A percentile compares a stretch with the other conserved stretches of the same genome.
phyloP scores from a whole-genome alignment of 192 early-diverging fungal genomes.

The Backusella circina region DNA sequence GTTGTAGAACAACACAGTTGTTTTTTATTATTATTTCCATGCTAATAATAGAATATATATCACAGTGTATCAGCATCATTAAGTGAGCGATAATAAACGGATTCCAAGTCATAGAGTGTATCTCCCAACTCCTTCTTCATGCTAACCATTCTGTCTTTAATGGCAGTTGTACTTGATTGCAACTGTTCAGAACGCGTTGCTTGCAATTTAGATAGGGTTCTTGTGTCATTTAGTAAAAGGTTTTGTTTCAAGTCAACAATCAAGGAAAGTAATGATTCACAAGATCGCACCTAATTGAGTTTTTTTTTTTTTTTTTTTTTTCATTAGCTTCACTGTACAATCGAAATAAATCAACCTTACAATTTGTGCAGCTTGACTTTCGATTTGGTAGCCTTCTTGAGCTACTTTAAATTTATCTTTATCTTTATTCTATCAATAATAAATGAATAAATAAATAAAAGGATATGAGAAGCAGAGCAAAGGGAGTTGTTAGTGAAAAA shows the following conservation, averaged over 20 bases:
- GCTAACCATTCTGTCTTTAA: constrained; percentile 36
- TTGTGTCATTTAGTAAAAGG: constrained; percentile 46
- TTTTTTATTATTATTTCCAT: no score
- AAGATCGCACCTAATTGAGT: constrained; percentile 39
- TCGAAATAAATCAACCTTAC: constrained; percentile 20
- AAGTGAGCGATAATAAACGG: constrained; percentile 37
- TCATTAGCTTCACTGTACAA: neutral
- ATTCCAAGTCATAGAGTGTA: constrained; percentile 48
- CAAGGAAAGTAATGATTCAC: constrained; percentile 44
- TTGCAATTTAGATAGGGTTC: constrained; percentile 38
- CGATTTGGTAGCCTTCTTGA: constrained; percentile 55
- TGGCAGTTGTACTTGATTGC: constrained; percentile 36
- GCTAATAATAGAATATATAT: no score
- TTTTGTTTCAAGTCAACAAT: constrained; percentile 52
- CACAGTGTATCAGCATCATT: constrained; percentile 3
- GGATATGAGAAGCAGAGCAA: neutral
- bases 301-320: no score
- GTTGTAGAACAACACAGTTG: no score
- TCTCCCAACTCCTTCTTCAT: constrained; percentile 40
- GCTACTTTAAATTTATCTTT: constrained; percentile 56
- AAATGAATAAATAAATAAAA: neutral
- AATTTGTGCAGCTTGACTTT: constrained; percentile 50
- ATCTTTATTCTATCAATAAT: constrained; percentile 24
- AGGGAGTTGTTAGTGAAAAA: neutral
- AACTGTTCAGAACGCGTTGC: constrained; percentile 33